Percentiles rank a stretch among this genome's conserved stretches.
Evolutionary conservation across 2,329 filamentous ascomycete genomes (phyloP).

Genomic region (Hymenoscyphus scutula): DNA sequence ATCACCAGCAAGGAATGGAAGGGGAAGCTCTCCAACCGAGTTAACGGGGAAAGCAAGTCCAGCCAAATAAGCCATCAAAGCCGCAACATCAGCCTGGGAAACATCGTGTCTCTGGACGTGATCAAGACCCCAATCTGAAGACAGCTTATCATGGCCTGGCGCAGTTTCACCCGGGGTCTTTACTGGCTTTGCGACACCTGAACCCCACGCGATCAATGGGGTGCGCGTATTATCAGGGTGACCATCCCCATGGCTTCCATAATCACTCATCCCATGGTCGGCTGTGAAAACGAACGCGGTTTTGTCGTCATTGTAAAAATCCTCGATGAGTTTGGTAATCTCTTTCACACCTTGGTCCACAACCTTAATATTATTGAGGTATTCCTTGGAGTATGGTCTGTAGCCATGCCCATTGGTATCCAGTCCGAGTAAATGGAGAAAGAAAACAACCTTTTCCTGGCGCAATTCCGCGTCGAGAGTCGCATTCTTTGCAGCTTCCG

Average conservation of each 20-base stretch:
- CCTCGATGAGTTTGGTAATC: conserved; percentile 74
- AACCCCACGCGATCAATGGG: conserved; percentile 89
- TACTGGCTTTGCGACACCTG: conserved; percentile 77
- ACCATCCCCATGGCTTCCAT: conserved; percentile 97
- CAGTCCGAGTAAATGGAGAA: conserved; percentile 86
- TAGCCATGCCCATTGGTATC: conserved; percentile 87
- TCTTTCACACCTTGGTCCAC: conserved; percentile 89
- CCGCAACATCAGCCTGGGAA: conserved; percentile 87
- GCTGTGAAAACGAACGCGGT: conserved; percentile 97
- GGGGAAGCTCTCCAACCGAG: conserved; percentile 87
- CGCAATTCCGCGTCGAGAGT: conserved; percentile 70
- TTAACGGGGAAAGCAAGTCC: conserved; percentile 92
- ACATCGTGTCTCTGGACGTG: conserved; percentile 85
- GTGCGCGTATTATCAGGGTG: conserved; percentile 97
- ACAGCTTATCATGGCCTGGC: conserved; percentile 87
- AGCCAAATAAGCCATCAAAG: conserved; percentile 89
- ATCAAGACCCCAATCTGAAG: conserved; percentile 82
- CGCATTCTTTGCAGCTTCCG: conserved; percentile 72
- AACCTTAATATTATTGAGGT: conserved; percentile 89
- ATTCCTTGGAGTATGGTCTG: conserved; percentile 92
- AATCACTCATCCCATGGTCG: conserved; percentile 98
- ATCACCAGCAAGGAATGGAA: conserved; percentile 74
- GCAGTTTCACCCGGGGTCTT: conserved; percentile 55
- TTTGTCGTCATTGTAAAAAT: conserved; percentile 80
- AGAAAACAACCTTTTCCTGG: conserved; percentile 89